These are phyloP conservation scores for Daldinia sp. DNA, from an alignment of 2,329 filamentous ascomycete species.

Conservation along the genomic window DNA sequence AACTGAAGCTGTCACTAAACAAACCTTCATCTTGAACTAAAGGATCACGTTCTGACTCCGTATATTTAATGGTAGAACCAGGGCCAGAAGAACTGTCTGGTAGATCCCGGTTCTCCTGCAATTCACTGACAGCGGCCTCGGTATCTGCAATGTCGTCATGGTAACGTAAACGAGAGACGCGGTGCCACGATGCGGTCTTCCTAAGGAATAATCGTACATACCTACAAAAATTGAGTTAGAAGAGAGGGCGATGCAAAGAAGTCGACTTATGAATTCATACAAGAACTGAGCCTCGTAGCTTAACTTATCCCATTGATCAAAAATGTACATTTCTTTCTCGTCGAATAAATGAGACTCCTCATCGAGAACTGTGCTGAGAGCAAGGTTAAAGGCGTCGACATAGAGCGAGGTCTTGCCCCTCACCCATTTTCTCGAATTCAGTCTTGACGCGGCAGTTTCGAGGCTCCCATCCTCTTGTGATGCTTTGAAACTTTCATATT, in stretches of 20 bases:
- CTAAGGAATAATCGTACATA: constrained; percentile 94
- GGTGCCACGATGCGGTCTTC: constrained; percentile 93
- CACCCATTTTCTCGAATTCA: constrained; percentile 70
- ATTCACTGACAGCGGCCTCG: constrained; percentile 69
- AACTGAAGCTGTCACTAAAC: constrained; percentile 73
- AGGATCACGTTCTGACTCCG: constrained; percentile 44
- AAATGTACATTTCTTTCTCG: constrained; percentile 80
- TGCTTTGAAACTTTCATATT: constrained; percentile 79
- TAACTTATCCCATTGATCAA: constrained; percentile 78
- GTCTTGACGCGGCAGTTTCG: constrained; percentile 64
- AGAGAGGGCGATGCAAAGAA: background rate
- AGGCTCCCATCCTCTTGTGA: constrained; percentile 63
- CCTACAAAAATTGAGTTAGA: constrained; percentile 58
- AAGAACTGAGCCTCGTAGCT: constrained; percentile 91
- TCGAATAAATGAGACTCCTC: constrained; percentile 92
- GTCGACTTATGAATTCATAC: constrained; percentile 58
- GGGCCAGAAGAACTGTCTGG: constrained; percentile 55
- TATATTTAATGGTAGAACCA: constrained; percentile 34
- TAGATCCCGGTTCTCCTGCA: constrained; percentile 71
- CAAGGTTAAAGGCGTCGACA: constrained; percentile 95
- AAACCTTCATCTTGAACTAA: constrained; percentile 57
- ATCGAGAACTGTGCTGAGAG: constrained; percentile 87
- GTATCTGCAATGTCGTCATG: constrained; percentile 85
- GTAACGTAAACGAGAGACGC: constrained; percentile 81
- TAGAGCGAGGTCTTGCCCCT: constrained; percentile 90